Evolutionary conservation across 495 filamentous ascomycete genomes (phyloP).

Genomic region (Penicillium waksmanii): DNA sequence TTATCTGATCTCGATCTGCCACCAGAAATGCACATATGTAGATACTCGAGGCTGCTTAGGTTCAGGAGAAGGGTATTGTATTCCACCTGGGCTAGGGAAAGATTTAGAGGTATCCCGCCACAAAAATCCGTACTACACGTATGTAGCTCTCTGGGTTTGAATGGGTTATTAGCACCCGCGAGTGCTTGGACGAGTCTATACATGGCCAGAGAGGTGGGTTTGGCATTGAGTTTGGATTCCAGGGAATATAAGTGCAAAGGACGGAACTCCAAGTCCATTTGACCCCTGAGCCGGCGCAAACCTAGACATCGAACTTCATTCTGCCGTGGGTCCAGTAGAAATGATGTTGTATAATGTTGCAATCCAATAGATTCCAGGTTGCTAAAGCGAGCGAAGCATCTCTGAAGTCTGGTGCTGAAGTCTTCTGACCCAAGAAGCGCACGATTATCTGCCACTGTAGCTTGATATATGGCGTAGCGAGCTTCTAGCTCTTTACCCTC

Average conservation of each 20-base stretch:
- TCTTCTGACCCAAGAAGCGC: slow-evolving; percentile 19
- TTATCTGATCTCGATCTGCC: too few species aligned
- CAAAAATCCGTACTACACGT: not conserved
- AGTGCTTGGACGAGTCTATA: not conserved
- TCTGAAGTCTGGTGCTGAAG: not conserved
- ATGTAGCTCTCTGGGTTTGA: not conserved
- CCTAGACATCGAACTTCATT: not conserved
- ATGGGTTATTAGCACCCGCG: not conserved
- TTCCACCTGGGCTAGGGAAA: not conserved
- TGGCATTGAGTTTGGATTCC: not conserved
- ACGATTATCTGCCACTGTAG: slow-evolving; percentile 13
- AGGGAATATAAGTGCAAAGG: not conserved
- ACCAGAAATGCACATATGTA: not conserved
- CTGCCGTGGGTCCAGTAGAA: not conserved
- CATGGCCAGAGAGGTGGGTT: not conserved
- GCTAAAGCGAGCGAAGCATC: not conserved
- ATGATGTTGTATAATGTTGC: not conserved
- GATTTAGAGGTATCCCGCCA: not conserved
- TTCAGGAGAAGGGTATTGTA: not conserved
- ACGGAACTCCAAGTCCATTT: not conserved
- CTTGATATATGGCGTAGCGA: slow-evolving; percentile 17
- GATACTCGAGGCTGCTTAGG: not conserved
- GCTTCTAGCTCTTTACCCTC: slow-evolving; percentile 17
- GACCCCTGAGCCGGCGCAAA: not conserved
- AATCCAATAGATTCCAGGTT: not conserved